Evolutionary conservation across 768 basidiomycete species (phyloP), one percentile per base, ranked within the genome.

Genomic region (Termitomyces sp.): DNA sequence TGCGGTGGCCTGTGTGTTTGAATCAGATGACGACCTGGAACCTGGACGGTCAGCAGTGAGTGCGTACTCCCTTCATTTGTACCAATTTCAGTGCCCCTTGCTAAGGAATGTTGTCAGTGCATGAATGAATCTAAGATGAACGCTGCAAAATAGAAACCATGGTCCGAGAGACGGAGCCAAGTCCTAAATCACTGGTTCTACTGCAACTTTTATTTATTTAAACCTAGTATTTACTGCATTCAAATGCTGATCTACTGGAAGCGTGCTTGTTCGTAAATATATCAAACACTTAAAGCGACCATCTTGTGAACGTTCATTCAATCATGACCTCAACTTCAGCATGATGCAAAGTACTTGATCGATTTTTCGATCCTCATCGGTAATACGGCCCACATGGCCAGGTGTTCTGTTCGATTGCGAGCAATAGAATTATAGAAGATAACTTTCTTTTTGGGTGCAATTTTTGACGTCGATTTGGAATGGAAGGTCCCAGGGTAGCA

Each of bases 401-500:
- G 25, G 49, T 38, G 17, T 27, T 50, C 35, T 51, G 32, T 51
- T 40, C 25, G 27, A 51, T 29, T 19, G 25, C 50, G 7, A 27
- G n/a, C n/a, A 38, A 38, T n/a, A 50, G 16, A 49, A 35, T 12
- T 27, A 38, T n/a, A 50, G 16, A 49, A 35, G 27, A 35, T 5
- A 16, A 25, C 25, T 8, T 43, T 16, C 17, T 27, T 38, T 50
- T 38, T 50, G 23, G 35, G 32, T 21, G 25, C 37, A n/a, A 35
- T 14, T 31, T 27, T 46, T 54, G 54, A 54, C 44, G 34, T 57
- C 6, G 48, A 31, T 52, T 42, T 43, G 40, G 23, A 57, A 57
- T 35, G 56, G 51, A 57, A 45, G 50, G n/a, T 35, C 35, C 53
- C 43, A 37, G 48, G 48, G 35, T 40, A 56, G 53, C 47, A 48